Base-by-base conservation (phyloP, 2,329 filamentous ascomycete species). In the Emmonsia crescens region DNA sequence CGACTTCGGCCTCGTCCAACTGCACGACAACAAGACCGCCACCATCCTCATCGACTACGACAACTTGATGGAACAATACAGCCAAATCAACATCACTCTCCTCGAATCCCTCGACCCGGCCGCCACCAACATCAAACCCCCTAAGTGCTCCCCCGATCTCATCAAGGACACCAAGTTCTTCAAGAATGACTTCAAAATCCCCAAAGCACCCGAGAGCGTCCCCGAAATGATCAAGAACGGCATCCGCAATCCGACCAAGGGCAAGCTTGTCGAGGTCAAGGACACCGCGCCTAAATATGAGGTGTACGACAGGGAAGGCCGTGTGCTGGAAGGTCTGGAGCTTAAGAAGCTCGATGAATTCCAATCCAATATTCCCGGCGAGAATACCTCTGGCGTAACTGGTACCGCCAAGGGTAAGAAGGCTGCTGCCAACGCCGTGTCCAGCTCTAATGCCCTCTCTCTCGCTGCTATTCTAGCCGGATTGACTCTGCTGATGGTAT, bases 121-220 rank as follows among this genome's bases (percentile, higher is more conserved):
- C 58, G 81, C 80, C 63, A 81, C 81, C 36, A 73, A 76, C 40
- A 77, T 83, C 63, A 75, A 78, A 44, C 75, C 89, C 2, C 86
- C 89, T 40, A 79, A 75, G 61, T 96, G 93, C 79, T 77, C 77
- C 65, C 63, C 79, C 38, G 81, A 78, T 63, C 79, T 96, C 60
- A 92, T 96, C 76, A 81, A 78, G 63, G 78, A 79, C 65, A 76
- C 81, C 63, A 64, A 68, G 40, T 82, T 81, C 64, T 96, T 96
- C 80, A 83, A 82, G 75, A 86, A 78, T 73, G 88, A 90, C 80
- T 97, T 96, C 78, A 87, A 86, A 54, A 78, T 96, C 62, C 92
- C 88, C 56, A 76, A 70, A 3, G 79, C 84, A 5, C 91, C 91
- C 14, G 78, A 82, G 3, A 88, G 86, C 66, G 86, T 85, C 46